Conservation (phyloP, 2,329 filamentous ascomycete species). For the Chaetoscypha palmicola region DNA sequence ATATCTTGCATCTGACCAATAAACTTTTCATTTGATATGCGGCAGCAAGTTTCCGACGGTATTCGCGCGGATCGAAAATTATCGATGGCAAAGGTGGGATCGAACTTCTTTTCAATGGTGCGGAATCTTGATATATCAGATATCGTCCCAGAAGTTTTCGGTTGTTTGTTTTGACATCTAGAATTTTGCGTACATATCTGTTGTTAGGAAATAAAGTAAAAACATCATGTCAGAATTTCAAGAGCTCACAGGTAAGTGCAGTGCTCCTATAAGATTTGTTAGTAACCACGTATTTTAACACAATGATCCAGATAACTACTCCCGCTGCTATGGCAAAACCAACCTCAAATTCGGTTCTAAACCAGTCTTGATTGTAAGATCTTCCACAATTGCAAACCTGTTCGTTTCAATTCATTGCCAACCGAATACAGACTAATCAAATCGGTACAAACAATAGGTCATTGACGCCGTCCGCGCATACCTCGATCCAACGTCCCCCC, state of each 20-base stretch:
- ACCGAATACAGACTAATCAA: too few species aligned
- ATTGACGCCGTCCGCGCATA: slow-evolving; percentile 43
- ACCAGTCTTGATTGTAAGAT: slow-evolving; percentile 38
- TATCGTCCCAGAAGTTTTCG: background rate
- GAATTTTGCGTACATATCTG: too few species aligned
- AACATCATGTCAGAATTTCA: slow-evolving; percentile 2
- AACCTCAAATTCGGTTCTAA: slow-evolving; percentile 27
- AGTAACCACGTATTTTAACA: too few species aligned
- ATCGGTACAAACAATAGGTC: too few species aligned
- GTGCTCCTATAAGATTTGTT: background rate
- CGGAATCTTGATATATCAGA: background rate
- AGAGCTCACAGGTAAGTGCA: background rate
- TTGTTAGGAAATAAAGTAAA: too few species aligned
- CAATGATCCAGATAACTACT: slow-evolving; percentile 10
- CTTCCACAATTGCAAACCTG: too few species aligned
- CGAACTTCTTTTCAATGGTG: background rate
- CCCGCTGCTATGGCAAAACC: slow-evolving; percentile 12
- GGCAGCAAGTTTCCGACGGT: slow-evolving; percentile 2
- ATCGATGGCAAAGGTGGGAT: background rate
- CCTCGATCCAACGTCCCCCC: slow-evolving; percentile 36
- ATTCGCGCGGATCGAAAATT: background rate
- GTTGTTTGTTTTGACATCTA: background rate
- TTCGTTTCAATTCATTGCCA: too few species aligned
- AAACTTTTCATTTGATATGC: background rate
- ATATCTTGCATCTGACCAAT: background rate